phyloP scores from a whole-genome alignment of 164 flowering plant genomes.

The Tetracentron sinense region DNA sequence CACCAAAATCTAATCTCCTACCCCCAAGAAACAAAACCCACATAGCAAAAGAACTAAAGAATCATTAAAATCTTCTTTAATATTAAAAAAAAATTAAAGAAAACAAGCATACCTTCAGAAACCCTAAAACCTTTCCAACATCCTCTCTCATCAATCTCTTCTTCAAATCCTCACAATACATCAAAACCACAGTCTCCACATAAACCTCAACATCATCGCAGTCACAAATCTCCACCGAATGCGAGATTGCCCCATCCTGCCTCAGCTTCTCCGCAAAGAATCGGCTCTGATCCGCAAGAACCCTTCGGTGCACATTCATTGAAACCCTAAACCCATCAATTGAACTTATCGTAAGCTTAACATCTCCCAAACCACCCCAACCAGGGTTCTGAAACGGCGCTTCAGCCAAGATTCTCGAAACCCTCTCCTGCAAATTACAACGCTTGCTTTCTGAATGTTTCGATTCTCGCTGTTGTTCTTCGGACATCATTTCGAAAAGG shows the following conservation, averaged over 20 bases:
- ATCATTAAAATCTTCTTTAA: neutral
- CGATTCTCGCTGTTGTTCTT: constrained; percentile 45
- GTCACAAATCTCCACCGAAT: constrained; percentile 80
- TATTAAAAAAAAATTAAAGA: constrained; percentile 1
- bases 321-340: constrained; percentile 54
- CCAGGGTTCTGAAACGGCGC: constrained; percentile 35
- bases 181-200: constrained; percentile 74
- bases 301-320: constrained; percentile 69
- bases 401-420: constrained; percentile 41
- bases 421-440: constrained; percentile 34
- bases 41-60: neutral
- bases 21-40: neutral
- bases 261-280: constrained; percentile 71
- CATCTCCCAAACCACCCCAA: constrained; percentile 48
- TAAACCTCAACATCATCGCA: constrained; percentile 88
- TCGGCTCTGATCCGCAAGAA: constrained; percentile 54
- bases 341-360: constrained; percentile 62
- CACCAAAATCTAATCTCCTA: neutral
- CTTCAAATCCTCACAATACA: constrained; percentile 77
- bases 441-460: constrained; percentile 23
- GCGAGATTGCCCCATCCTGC: constrained; percentile 32
- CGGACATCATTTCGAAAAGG: constrained; percentile 78
- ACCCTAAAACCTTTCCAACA: constrained; percentile 55
- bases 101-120: constrained; percentile 62
- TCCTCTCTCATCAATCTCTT: constrained; percentile 59